Evolutionary conservation across 768 basidiomycete genomes (phyloP).

Genomic region (Inosperma sp.): DNA sequence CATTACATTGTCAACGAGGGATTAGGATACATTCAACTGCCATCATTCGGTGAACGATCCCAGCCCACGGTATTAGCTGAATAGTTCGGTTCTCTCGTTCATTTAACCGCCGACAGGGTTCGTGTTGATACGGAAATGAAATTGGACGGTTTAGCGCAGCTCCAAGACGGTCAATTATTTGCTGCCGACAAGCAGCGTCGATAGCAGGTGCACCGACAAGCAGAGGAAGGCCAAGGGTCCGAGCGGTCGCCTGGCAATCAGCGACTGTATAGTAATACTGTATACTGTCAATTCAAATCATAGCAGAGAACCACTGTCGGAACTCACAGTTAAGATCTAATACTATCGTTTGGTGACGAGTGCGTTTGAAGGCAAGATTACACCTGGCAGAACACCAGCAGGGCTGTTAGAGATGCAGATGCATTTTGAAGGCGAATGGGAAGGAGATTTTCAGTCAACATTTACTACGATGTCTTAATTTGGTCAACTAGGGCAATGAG

Average conservation of each 20-base stretch:
- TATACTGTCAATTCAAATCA: background rate
- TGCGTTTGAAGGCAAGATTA: background rate
- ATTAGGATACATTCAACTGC: no score
- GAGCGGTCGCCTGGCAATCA: slow-evolving; percentile 1
- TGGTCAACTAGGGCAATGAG: background rate
- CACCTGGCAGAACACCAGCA: background rate
- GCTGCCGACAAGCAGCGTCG: background rate
- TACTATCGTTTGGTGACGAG: background rate
- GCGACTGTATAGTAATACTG: no score
- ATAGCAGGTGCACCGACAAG: background rate
- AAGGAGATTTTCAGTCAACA: background rate
- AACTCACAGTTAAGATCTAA: background rate
- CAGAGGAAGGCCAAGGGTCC: background rate
- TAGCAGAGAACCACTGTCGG: background rate
- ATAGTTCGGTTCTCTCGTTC: no score
- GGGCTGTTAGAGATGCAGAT: background rate
- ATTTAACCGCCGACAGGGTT: no score
- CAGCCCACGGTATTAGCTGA: no score
- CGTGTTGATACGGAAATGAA: no score
- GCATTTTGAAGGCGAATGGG: background rate
- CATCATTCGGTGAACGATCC: no score
- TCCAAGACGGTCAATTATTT: background rate
- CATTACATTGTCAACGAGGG: no score
- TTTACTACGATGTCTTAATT: background rate
- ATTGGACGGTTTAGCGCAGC: background rate